Evolutionary conservation across 306 rosid genomes (phyloP).

Genomic region (Dalbergia cochinchinensis): DNA sequence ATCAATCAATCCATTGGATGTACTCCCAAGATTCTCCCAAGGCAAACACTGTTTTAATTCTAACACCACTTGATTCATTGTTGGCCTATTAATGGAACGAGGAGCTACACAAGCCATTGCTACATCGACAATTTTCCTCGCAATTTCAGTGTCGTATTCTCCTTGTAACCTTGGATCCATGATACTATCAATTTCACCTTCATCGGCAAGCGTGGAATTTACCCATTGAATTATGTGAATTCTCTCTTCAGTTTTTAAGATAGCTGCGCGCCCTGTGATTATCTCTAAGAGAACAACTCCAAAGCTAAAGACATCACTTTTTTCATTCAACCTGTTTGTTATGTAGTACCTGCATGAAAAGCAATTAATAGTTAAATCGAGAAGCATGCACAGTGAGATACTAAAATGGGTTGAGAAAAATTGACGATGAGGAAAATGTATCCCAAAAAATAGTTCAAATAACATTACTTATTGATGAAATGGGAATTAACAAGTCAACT

Average conservation of each 20-base stretch:
- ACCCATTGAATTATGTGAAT: constrained; percentile 26
- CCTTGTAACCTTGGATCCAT: background rate
- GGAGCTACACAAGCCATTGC: constrained; percentile 15
- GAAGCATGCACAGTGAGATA: too few species aligned
- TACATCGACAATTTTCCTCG: background rate
- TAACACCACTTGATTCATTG: constrained; percentile 10
- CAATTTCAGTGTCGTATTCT: background rate
- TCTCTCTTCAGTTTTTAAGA: background rate
- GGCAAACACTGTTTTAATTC: constrained; percentile 22
- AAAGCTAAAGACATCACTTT: constrained; percentile 69
- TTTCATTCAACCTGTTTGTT: constrained; percentile 57
- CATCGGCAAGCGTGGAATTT: background rate
- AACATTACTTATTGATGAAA: too few species aligned
- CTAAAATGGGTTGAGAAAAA: too few species aligned
- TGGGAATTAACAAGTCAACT: too few species aligned
- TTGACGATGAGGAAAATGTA: too few species aligned
- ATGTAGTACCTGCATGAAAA: constrained; percentile 44
- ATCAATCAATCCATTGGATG: background rate
- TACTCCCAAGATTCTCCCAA: background rate
- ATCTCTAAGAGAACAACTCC: constrained; percentile 52
- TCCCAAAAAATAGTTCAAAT: too few species aligned
- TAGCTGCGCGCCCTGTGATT: background rate
- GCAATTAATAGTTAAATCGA: too few species aligned
- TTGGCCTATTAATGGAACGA: background rate
- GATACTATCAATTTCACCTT: background rate